A percentile compares a stretch with the other conserved stretches of the same genome.
Conservation (phyloP, 495 filamentous ascomycete genomes). For the Podospora conica region DNA sequence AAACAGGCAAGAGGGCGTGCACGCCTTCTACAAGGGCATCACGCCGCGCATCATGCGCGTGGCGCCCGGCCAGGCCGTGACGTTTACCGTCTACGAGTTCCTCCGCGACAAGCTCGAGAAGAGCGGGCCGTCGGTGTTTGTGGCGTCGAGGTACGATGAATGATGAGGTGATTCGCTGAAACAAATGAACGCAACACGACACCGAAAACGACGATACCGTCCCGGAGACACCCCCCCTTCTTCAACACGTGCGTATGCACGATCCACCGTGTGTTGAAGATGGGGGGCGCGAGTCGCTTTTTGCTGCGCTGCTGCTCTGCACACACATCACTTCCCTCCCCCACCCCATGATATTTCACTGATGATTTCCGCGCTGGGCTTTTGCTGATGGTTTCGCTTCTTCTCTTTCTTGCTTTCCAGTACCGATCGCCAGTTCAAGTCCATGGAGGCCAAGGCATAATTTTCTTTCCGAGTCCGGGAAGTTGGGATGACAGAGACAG, state of each 20-base stretch:
- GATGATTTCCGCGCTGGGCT: neutral
- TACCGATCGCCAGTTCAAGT: conserved; percentile 1
- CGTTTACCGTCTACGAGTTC: conserved; percentile 94
- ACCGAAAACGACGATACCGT: neutral
- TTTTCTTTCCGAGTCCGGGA: neutral
- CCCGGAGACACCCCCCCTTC: neutral
- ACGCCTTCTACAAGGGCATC: conserved; percentile 98
- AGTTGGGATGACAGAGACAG: neutral
- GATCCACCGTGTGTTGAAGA: too few relatives aligned
- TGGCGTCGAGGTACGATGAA: conserved; percentile 18
- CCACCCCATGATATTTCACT: neutral
- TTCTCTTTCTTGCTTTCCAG: neutral
- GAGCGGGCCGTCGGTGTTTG: conserved; percentile 32
- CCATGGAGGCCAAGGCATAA: conserved; percentile 4
- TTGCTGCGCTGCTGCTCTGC: neutral
- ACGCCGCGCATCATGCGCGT: conserved; percentile 97
- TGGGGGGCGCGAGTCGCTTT: too few relatives aligned
- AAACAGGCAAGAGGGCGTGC: conserved; percentile 69
- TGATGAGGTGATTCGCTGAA: neutral
- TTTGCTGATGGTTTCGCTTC: conserved; percentile 1
- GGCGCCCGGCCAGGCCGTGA: conserved; percentile 94
- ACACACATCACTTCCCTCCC: neutral
- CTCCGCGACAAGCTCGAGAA: conserved; percentile 78
- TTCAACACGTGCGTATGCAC: neutral
- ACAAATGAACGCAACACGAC: neutral